Evolutionary conservation across 208 protist genomes (phyloP).

Genomic region (Trypanosoma congolense): DNA sequence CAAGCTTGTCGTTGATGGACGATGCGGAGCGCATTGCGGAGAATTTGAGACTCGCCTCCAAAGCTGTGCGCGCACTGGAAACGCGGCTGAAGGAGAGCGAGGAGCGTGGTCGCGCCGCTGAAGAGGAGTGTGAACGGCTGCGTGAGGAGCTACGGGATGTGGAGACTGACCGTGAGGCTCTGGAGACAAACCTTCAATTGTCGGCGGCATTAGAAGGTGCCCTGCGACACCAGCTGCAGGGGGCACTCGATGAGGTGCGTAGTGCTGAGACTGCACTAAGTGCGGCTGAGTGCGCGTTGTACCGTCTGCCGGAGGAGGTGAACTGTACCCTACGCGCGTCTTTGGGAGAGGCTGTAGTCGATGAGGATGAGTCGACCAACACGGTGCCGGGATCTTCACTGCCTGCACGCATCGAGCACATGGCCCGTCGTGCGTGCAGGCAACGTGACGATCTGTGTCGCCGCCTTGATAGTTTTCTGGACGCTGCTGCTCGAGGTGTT

Average conservation of each 20-base stretch:
- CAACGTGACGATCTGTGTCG: neutral
- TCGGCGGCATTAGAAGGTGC: neutral
- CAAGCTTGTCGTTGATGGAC: neutral
- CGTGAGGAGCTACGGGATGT: neutral
- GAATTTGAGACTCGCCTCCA: neutral
- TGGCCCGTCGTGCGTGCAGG: neutral
- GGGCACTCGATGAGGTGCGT: neutral
- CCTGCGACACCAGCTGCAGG: neutral
- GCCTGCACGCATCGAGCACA: slow-evolving; percentile 2
- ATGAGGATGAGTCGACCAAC: neutral
- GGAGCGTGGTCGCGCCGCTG: neutral
- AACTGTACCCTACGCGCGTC: neutral
- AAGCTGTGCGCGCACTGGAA: neutral
- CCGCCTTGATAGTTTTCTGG: neutral
- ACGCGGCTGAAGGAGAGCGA: neutral
- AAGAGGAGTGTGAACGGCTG: neutral
- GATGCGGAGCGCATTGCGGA: neutral
- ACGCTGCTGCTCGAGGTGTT: neutral
- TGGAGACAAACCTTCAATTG: neutral
- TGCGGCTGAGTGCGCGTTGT: neutral
- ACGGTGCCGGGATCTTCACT: neutral
- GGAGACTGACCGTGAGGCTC: neutral
- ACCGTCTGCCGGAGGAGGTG: neutral
- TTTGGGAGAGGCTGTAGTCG: neutral
- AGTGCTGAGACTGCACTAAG: neutral